These are phyloP conservation scores for Porogramme epimiltina DNA, from an alignment of 1,284 basidiomycete species.

Conservation along the genomic window DNA sequence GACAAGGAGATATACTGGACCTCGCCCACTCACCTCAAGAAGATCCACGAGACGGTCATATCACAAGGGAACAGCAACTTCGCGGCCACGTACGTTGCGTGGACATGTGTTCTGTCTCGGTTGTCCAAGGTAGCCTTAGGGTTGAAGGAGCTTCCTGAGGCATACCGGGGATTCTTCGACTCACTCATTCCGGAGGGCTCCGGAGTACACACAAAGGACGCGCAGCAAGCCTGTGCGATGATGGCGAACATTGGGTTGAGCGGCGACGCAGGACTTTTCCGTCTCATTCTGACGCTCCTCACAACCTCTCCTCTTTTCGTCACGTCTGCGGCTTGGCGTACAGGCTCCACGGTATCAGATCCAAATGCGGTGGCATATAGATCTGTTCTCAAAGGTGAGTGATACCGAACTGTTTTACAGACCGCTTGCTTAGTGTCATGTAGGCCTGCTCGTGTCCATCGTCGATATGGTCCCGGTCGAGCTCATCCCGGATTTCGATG, in stretches of 20 bases:
- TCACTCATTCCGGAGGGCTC: conserved; percentile 46
- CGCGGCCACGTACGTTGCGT: conserved; percentile 72
- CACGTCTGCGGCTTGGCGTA: conserved; percentile 67
- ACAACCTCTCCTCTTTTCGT: conserved; percentile 74
- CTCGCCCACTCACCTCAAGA: conserved; percentile 55
- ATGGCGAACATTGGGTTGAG: conserved; percentile 59
- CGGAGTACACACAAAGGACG: conserved; percentile 52
- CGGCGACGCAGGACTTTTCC: conserved; percentile 59
- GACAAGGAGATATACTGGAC: conserved; percentile 56
- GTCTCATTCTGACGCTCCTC: conserved; percentile 54
- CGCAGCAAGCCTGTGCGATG: conserved; percentile 51
- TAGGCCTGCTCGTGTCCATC: conserved; percentile 71
- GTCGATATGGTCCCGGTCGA: conserved; percentile 78
- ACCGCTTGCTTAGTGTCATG: too few relatives aligned
- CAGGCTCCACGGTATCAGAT: conserved; percentile 69
- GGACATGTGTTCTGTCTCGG: conserved; percentile 78
- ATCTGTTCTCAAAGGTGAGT: conserved; percentile 79
- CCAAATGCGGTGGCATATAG: conserved; percentile 83
- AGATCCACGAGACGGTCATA: conserved; percentile 67
- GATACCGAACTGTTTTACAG: too few relatives aligned
- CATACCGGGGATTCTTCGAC: conserved; percentile 60
- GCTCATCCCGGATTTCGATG: conserved; percentile 70
- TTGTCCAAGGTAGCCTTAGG: conserved; percentile 45
- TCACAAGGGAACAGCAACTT: conserved; percentile 59
- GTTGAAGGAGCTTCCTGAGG: conserved; percentile 50